phyloP scores from a whole-genome alignment of 805 yeast species.

The Saccharomycopsis lassenensis region DNA sequence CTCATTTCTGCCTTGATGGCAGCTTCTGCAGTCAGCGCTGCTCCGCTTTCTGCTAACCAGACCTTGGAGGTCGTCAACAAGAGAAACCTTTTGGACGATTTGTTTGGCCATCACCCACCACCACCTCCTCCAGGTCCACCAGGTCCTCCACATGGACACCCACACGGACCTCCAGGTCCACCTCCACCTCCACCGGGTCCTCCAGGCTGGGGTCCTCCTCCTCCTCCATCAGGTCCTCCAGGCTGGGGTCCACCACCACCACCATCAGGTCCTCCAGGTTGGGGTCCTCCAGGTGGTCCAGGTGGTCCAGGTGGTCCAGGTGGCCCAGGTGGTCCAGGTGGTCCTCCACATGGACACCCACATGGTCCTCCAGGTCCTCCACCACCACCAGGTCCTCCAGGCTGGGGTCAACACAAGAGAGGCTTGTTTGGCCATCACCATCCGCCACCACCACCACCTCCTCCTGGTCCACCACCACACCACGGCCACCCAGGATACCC shows the following conservation, averaged over 20 bases:
- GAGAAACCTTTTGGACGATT: background rate
- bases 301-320: conserved; percentile 1
- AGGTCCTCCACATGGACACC: no score
- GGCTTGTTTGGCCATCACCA: no score
- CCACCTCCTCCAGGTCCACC: no score
- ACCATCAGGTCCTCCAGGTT: background rate
- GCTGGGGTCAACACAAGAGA: no score
- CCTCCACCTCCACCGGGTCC: background rate
- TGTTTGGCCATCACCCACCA: conserved; percentile 1
- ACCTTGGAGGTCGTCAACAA: background rate
- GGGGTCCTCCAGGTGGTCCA: conserved; percentile 2
- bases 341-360: no score
- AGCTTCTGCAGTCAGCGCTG: background rate
- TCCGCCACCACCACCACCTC: no score
- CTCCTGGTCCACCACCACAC: no score
- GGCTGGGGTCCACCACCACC: conserved; percentile 4
- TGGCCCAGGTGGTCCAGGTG: no score
- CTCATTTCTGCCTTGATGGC: background rate
- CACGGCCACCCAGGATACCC: no score
- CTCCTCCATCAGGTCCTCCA: background rate
- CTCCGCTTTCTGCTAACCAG: background rate
- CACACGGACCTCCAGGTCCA: no score
- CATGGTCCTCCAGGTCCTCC: no score
- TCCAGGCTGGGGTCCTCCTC: background rate
- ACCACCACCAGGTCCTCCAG: no score